Evolutionary conservation across 768 basidiomycete genomes (phyloP), one percentile per base, ranked within the genome.

Genomic region (Calocybe cyanea): DNA sequence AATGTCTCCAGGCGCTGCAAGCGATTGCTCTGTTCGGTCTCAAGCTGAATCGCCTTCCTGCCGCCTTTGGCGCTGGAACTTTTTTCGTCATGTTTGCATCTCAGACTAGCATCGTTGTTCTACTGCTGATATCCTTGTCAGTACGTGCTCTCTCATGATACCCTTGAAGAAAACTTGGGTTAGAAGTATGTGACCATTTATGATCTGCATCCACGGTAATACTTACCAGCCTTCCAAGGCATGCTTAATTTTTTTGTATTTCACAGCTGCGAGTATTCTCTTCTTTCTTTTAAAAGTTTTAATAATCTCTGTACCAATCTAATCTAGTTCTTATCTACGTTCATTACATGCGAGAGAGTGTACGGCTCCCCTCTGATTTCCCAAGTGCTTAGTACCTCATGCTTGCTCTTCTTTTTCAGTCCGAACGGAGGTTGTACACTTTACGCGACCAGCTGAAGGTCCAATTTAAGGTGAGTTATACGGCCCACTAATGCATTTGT

Each of bases 241-340:
- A 69, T 82, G 63, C 73, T 87, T 56, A 81, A 84, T 66, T 86
- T 88, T 56, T 63, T 84, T 42, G 57, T 88, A n/a, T 94, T 87
- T 61, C 86, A 92, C 50, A 72, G 67, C 3, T 92, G 72, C 68
- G 57, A 61, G 74, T 60, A 7, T 18, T 19, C 9, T 18, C 23
- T 43, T 5, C n/a, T 11, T 33, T n/a, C 21, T 31, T 35, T 32
- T 20, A n/a, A 36, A 42, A 4, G 19, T 38, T 39, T 21, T 48
- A 39, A 21, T 2, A 32, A 9, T 15, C 43, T 13, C 14, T 38
- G 17, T 40, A 43, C 41, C 42, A 58, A 54, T 50, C 57, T 45
- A 24, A 57, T 38, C 36, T 62, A 80, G 70, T 94, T 63, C 66
- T 95, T 49, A 77, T 93, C 15, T 90, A 85, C 58, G 77, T 87